Conservation (phyloP, 2,329 filamentous ascomycete genomes). For the Pseudocercospora crystallina region DNA sequence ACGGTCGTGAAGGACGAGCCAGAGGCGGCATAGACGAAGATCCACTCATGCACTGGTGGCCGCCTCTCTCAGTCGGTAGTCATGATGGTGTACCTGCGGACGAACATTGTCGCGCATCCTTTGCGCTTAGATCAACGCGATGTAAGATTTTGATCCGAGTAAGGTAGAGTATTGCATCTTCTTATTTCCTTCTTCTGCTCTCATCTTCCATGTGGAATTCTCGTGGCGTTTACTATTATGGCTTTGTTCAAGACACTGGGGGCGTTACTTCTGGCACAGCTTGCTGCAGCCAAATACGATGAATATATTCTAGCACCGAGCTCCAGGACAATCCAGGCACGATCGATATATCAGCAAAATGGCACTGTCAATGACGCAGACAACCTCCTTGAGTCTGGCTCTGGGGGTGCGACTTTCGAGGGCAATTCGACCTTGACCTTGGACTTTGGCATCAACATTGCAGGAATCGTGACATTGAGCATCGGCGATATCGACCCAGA, state of each 20-base stretch:
- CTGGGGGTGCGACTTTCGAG: constrained; percentile 37
- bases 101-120: not conserved
- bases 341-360: constrained; percentile 42
- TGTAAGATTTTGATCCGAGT: no score
- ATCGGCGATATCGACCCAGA: constrained; percentile 36
- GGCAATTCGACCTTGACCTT: constrained; percentile 41
- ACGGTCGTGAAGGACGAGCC: no score
- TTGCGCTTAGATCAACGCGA: no score
- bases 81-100: not conserved
- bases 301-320: constrained; percentile 44
- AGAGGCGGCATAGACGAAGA: no score
- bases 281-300: constrained; percentile 34
- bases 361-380: constrained; percentile 40
- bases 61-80: no score
- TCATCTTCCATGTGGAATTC: no score
- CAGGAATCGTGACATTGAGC: constrained; percentile 40
- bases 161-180: no score
- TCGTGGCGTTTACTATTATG: no score
- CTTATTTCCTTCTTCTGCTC: no score
- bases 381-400: constrained; percentile 30
- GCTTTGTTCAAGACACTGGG: constrained; percentile 1
- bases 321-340: constrained; percentile 38
- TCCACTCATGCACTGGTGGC: no score
- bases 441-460: constrained; percentile 46
- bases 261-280: constrained; percentile 5